Conservation (phyloP, 1,284 basidiomycete genomes). For the Cutaneotrichosporon sp. region DNA sequence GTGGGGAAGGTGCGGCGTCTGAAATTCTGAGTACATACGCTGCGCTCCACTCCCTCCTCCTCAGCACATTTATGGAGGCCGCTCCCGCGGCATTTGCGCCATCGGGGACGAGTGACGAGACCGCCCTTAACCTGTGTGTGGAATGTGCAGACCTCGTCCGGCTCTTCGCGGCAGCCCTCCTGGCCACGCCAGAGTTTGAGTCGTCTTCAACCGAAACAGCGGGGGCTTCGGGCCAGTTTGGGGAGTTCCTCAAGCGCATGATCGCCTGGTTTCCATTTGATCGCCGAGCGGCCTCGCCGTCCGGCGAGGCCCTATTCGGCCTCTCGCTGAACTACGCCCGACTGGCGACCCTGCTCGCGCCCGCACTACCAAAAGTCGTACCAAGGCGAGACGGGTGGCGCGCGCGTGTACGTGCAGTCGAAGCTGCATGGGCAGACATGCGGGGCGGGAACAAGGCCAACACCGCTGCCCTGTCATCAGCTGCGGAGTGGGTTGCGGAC, state of each 20-base stretch:
- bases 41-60: conserved; percentile 66
- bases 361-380: conserved; percentile 18
- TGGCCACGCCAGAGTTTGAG: no score
- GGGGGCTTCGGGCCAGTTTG: conserved; percentile 23
- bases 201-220: no score
- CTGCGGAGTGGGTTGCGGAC: conserved; percentile 61
- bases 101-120: conserved; percentile 39
- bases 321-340: conserved; percentile 57
- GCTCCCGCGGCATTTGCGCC: conserved; percentile 72
- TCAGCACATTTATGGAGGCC: conserved; percentile 76
- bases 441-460: conserved; percentile 9
- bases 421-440: conserved; percentile 26
- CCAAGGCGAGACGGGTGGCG: conserved; percentile 23
- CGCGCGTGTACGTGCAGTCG: conserved; percentile 28
- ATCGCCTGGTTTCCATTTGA: conserved; percentile 75
- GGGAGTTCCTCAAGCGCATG: conserved; percentile 52
- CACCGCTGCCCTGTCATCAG: conserved; percentile 27
- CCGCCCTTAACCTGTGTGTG: conserved; percentile 60
- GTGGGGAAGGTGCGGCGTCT: not conserved
- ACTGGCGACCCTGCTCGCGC: conserved; percentile 32
- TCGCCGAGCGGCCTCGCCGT: not conserved
- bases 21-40: conserved; percentile 33
- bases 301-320: conserved; percentile 34
- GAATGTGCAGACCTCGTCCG: conserved; percentile 61
- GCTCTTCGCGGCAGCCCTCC: conserved; percentile 61